phyloP scores from a whole-genome alignment of 768 basidiomycete genomes.

The Trametes coccinea region DNA sequence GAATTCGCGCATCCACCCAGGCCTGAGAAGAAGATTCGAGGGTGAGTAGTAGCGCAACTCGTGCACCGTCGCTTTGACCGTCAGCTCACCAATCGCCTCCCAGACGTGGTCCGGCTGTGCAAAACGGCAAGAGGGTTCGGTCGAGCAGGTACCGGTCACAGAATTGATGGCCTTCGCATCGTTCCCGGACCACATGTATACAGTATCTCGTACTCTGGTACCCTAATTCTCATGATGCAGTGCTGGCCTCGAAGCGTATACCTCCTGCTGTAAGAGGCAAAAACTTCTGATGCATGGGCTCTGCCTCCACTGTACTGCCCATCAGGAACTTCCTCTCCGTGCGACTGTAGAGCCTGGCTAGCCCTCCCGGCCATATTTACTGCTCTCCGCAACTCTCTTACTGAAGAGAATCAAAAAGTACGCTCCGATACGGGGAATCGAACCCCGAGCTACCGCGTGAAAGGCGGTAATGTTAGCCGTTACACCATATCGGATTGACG shows the following conservation, averaged over 20 bases:
- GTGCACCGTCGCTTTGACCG: constrained; percentile 1
- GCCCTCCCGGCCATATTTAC: too few relatives aligned
- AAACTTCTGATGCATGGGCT: too few relatives aligned
- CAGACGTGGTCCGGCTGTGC: constrained; percentile 71
- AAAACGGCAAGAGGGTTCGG: constrained; percentile 73
- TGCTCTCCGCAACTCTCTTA: too few relatives aligned
- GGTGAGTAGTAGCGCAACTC: constrained; percentile 48
- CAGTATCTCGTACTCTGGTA: constrained; percentile 3
- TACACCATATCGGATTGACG: constrained; percentile 38
- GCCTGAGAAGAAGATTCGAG: constrained; percentile 78
- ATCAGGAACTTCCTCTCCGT: too few relatives aligned
- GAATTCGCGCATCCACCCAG: constrained; percentile 64
- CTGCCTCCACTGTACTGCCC: too few relatives aligned
- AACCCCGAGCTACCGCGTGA: constrained; percentile 44
- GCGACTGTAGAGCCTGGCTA: too few relatives aligned
- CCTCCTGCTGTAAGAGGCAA: too few relatives aligned
- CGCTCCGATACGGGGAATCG: constrained; percentile 42
- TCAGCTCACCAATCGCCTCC: background rate
- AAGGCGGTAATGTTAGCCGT: constrained; percentile 41
- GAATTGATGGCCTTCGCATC: too few relatives aligned
- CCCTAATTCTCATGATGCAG: background rate
- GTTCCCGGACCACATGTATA: too few relatives aligned
- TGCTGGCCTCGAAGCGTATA: background rate
- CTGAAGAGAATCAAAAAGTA: constrained; percentile 7
- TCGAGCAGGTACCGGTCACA: constrained; percentile 51